phyloP scores from a whole-genome alignment of 257 asterid genomes.

The Jasminum sambac region DNA sequence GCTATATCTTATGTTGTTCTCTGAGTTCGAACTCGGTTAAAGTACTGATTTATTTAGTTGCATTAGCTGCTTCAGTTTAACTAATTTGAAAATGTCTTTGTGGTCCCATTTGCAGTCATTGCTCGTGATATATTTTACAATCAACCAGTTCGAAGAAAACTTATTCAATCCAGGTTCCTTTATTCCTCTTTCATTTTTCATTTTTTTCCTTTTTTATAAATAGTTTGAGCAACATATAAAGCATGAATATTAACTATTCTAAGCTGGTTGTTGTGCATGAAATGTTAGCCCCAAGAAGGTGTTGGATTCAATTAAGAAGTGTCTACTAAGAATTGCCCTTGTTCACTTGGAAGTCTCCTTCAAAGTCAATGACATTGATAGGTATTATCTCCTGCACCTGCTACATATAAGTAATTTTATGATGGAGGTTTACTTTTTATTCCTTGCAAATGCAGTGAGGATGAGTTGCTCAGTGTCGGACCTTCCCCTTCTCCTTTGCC shows the following conservation, averaged over 20 bases:
- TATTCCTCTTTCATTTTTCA: too few relatives aligned
- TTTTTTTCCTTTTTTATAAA: too few relatives aligned
- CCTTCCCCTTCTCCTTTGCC: slow-evolving; percentile 72
- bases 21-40: slow-evolving; percentile 15
- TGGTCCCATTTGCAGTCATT: slow-evolving; percentile 47
- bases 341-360: slow-evolving; percentile 67
- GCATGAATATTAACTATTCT: slow-evolving; percentile 21
- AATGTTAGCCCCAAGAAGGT: slow-evolving; percentile 69
- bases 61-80: slow-evolving; percentile 12
- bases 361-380: slow-evolving; percentile 67
- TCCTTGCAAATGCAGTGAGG: slow-evolving; percentile 54
- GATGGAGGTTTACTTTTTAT: slow-evolving; percentile 21
- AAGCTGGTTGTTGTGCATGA: slow-evolving; percentile 32
- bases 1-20: neutral
- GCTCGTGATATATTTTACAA: slow-evolving; percentile 85
- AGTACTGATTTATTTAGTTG: slow-evolving; percentile 1
- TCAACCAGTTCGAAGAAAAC: slow-evolving; percentile 95
- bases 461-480: slow-evolving; percentile 58
- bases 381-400: slow-evolving; percentile 45
- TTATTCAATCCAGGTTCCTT: slow-evolving; percentile 73
- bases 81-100: slow-evolving; percentile 11
- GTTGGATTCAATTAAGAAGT: slow-evolving; percentile 66
- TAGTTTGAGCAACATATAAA: neutral
- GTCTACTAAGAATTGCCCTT: slow-evolving; percentile 74
- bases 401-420: slow-evolving; percentile 23